Percentiles rank a stretch among this genome's conserved stretches.
Evolutionary conservation across 1,284 basidiomycete genomes (phyloP).

Genomic region (Earliella scabrosa): DNA sequence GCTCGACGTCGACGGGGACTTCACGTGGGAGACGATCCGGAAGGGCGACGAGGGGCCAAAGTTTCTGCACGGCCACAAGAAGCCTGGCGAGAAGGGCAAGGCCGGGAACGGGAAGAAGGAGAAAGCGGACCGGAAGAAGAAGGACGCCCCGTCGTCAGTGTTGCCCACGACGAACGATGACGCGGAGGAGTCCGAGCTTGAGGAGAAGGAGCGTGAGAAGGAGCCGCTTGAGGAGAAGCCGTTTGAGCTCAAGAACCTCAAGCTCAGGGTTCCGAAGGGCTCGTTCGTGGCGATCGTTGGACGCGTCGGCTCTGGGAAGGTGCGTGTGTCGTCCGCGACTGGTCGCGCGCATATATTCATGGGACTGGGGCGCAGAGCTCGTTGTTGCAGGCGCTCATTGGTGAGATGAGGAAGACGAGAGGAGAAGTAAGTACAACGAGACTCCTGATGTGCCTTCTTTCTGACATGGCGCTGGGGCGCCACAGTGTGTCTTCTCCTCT

Average conservation of each 20-base stretch:
- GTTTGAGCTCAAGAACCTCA: slow-evolving; percentile 63
- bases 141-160: slow-evolving; percentile 14
- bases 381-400: slow-evolving; percentile 72
- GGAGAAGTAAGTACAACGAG: slow-evolving; percentile 49
- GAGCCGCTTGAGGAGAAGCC: slow-evolving; percentile 40
- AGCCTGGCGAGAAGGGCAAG: slow-evolving; percentile 9
- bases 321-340: slow-evolving; percentile 23
- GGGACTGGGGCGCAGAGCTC: slow-evolving; percentile 49
- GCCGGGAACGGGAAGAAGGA: slow-evolving; percentile 12
- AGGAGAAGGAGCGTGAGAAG: slow-evolving; percentile 14
- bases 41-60: slow-evolving; percentile 32
- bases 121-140: slow-evolving; percentile 31
- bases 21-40: slow-evolving; percentile 65
- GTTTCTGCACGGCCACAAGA: slow-evolving; percentile 6
- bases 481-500: slow-evolving; percentile 65
- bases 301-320: slow-evolving; percentile 75
- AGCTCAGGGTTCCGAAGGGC: slow-evolving; percentile 60
- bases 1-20: slow-evolving; percentile 65
- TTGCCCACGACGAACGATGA: slow-evolving; percentile 24
- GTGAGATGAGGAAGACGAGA: slow-evolving; percentile 73
- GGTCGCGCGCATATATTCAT: slow-evolving; percentile 9
- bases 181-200: slow-evolving; percentile 26
- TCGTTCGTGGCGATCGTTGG: slow-evolving; percentile 77
- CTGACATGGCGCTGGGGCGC: background rate
- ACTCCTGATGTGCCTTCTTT: background rate